Percentiles rank a stretch among this genome's conserved stretches.
These are phyloP conservation scores for Tylopilus vinaceipallidus DNA, from an alignment of 768 basidiomycete species.

Conservation along the genomic window DNA sequence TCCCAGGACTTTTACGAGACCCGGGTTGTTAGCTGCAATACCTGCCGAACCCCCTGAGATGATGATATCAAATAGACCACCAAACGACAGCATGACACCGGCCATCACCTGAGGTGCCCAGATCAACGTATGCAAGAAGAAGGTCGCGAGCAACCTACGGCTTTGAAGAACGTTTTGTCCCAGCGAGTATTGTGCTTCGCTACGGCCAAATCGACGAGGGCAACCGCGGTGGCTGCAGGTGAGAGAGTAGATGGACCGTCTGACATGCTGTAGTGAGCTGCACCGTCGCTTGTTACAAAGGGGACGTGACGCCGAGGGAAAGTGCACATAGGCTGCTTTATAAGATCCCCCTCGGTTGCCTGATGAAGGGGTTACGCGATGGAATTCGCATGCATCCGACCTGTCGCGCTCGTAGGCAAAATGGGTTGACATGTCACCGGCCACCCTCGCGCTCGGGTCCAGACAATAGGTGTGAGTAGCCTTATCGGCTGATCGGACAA, in stretches of 20 bases:
- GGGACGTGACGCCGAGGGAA: neutral
- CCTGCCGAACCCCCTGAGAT: conserved; percentile 56
- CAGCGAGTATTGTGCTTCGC: conserved; percentile 63
- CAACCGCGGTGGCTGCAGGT: conserved; percentile 55
- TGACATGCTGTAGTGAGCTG: conserved; percentile 17
- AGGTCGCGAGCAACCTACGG: conserved; percentile 42
- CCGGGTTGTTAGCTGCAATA: conserved; percentile 54
- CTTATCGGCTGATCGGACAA: neutral
- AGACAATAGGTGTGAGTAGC: neutral
- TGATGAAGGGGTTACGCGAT: conserved; percentile 9
- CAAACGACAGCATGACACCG: conserved; percentile 74
- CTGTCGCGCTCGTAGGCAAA: neutral
- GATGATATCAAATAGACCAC: conserved; percentile 61
- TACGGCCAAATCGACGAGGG: conserved; percentile 55
- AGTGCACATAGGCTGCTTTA: conserved; percentile 16
- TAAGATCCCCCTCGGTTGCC: neutral
- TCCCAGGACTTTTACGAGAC: conserved; percentile 61
- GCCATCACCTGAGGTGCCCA: conserved; percentile 51
- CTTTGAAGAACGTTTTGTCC: conserved; percentile 63
- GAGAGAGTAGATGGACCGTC: conserved; percentile 47
- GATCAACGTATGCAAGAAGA: neutral
- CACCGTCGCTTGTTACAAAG: too few species aligned
- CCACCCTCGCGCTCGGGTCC: neutral
- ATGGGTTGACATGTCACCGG: conserved; percentile 1
- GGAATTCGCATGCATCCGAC: neutral